These are phyloP conservation scores for Blastobotrys robertii DNA, from an alignment of 805 yeast genomes.

Conservation along the genomic window DNA sequence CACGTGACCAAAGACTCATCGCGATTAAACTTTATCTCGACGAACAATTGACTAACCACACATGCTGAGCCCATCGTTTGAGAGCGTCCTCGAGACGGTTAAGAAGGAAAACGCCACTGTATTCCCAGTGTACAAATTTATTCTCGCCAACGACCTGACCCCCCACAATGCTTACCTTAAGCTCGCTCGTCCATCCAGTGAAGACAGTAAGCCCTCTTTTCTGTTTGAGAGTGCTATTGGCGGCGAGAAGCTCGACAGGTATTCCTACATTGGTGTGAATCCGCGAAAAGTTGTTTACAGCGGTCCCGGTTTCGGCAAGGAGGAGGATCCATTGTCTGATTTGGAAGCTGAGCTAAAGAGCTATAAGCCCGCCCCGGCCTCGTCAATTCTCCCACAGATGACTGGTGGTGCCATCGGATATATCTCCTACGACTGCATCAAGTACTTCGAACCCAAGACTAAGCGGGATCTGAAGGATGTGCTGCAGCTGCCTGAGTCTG, in stretches of 20 bases:
- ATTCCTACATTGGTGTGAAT: slow-evolving; percentile 79
- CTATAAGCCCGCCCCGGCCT: slow-evolving; percentile 30
- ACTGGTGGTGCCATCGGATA: slow-evolving; percentile 98
- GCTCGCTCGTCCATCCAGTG: slow-evolving; percentile 53
- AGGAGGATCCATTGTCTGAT: slow-evolving; percentile 69
- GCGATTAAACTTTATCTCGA: no score
- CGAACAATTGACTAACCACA: no score
- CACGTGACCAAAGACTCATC: no score
- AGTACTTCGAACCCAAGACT: slow-evolving; percentile 92
- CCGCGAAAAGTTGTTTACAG: slow-evolving; percentile 80
- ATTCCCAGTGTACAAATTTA: slow-evolving; percentile 70
- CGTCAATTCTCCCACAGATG: slow-evolving; percentile 52
- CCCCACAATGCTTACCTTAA: slow-evolving; percentile 88
- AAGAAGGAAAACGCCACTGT: slow-evolving; percentile 29
- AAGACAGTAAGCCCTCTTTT: slow-evolving; percentile 52
- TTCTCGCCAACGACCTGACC: slow-evolving; percentile 68
- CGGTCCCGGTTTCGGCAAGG: slow-evolving; percentile 55
- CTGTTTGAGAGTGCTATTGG: slow-evolving; percentile 81
- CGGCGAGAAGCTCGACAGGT: slow-evolving; percentile 83
- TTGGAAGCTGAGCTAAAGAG: slow-evolving; percentile 65
- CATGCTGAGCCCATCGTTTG: slow-evolving; percentile 33
- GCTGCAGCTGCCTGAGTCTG: slow-evolving; percentile 81
- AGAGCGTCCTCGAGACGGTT: slow-evolving; percentile 34
- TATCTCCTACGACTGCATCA: slow-evolving; percentile 91
- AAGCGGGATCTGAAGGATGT: slow-evolving; percentile 65